These are phyloP conservation scores for Pestalotiopsis sp. DNA, from an alignment of 2,329 filamentous ascomycete genomes.

Conservation along the genomic window DNA sequence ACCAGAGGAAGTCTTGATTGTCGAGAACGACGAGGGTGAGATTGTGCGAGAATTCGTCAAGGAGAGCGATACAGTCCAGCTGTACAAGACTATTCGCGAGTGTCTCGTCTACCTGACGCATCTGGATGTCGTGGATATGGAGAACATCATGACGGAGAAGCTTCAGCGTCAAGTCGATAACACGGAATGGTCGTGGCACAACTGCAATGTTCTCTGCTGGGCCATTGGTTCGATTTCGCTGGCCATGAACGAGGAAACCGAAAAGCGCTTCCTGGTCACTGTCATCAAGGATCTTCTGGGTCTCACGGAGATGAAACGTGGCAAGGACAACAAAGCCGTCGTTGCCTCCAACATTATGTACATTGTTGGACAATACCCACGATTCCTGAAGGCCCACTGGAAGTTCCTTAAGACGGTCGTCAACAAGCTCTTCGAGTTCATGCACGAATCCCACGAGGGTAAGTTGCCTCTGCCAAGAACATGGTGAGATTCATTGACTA, in stretches of 20 bases:
- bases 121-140: slow-evolving; percentile 94
- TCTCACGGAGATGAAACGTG: slow-evolving; percentile 97
- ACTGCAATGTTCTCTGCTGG: slow-evolving; percentile 99
- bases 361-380: slow-evolving; percentile 97
- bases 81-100: slow-evolving; percentile 98
- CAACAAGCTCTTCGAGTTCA: slow-evolving; percentile 99
- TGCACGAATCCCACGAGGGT: slow-evolving; percentile 99
- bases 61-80: slow-evolving; percentile 97
- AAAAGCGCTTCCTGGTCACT: slow-evolving; percentile 96
- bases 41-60: slow-evolving; percentile 99
- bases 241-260: slow-evolving; percentile 99
- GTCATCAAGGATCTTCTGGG: slow-evolving; percentile 98
- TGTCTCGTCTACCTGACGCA: slow-evolving; percentile 97
- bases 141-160: slow-evolving; percentile 99
- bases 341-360: slow-evolving; percentile 99
- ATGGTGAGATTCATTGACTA: slow-evolving; percentile 18
- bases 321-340: slow-evolving; percentile 99
- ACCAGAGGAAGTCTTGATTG: slow-evolving; percentile 95
- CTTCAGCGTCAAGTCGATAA: slow-evolving; percentile 93
- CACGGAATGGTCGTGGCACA: slow-evolving; percentile 97
- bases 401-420: slow-evolving; percentile 99
- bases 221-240: slow-evolving; percentile 98
- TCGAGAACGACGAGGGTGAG: slow-evolving; percentile 99
- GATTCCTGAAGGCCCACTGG: slow-evolving; percentile 98
- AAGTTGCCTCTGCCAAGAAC: slow-evolving; percentile 28